These are phyloP conservation scores for Yarrowia hollandica DNA, from an alignment of 805 yeast genomes.

Conservation along the genomic window DNA sequence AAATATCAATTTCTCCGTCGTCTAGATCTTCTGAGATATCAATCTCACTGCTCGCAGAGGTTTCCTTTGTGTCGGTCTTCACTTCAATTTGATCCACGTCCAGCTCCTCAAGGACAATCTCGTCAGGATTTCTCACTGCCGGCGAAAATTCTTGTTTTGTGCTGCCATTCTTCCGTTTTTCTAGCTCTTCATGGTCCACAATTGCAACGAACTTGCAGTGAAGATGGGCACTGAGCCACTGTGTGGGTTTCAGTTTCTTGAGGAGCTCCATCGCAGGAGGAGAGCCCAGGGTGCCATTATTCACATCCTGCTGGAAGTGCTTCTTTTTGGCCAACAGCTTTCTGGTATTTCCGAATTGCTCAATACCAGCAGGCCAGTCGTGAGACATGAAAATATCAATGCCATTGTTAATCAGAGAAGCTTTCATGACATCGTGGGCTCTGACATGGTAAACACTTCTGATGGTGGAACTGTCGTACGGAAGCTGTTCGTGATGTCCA, in stretches of 20 bases:
- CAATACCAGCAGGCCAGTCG: conserved; percentile 92
- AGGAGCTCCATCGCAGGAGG: conserved; percentile 63
- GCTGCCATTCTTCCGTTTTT: neutral
- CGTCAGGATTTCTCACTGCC: conserved; percentile 33
- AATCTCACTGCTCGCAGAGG: neutral
- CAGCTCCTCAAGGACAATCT: conserved; percentile 33
- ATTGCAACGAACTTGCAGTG: conserved; percentile 72
- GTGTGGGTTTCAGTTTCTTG: conserved; percentile 54
- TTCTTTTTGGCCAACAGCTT: conserved; percentile 60
- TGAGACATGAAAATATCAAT: conserved; percentile 71
- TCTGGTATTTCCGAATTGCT: conserved; percentile 58
- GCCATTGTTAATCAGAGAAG: conserved; percentile 43
- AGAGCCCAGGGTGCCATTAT: conserved; percentile 64
- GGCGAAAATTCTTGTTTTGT: neutral
- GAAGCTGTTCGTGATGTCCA: conserved; percentile 48
- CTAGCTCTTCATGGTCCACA: conserved; percentile 37
- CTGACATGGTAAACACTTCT: conserved; percentile 75
- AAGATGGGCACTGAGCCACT: conserved; percentile 89
- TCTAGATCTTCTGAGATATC: neutral
- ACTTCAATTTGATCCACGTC: conserved; percentile 8
- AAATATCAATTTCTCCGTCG: neutral
- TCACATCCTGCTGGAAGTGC: conserved; percentile 65
- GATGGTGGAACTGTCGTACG: conserved; percentile 50
- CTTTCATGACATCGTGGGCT: conserved; percentile 57
- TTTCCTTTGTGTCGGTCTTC: neutral